phyloP scores from a whole-genome alignment of 345 rosid genomes.

The Carallia brachiata region DNA sequence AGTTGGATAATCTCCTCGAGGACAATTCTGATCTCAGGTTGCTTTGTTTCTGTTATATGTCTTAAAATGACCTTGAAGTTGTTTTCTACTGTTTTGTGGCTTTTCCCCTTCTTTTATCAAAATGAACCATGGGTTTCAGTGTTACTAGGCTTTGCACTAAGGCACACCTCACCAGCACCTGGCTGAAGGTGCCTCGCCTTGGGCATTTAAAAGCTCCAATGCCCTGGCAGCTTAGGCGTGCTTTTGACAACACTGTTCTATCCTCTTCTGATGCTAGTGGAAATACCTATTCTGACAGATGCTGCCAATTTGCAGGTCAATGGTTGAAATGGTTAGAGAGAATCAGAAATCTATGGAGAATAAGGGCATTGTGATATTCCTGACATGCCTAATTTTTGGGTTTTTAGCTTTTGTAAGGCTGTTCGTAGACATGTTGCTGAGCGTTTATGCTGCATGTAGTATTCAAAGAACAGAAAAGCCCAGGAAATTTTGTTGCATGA shows the following conservation, averaged over 20 bases:
- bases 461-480: constrained; percentile 31
- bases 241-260: no score
- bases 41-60: constrained; percentile 6
- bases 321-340: constrained; percentile 48
- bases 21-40: constrained; percentile 63
- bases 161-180: no score
- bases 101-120: neutral
- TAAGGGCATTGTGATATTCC: constrained; percentile 62
- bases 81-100: no score
- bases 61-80: neutral
- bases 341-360: constrained; percentile 66
- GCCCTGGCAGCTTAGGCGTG: no score
- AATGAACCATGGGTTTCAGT: no score
- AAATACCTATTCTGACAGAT: constrained; percentile 5
- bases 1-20: constrained; percentile 41
- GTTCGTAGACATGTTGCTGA: constrained; percentile 40
- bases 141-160: no score
- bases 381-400: constrained; percentile 58
- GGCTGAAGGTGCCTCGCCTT: no score
- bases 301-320: constrained; percentile 41
- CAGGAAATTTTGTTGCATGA: constrained; percentile 58
- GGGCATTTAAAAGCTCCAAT: no score
- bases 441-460: constrained; percentile 31
- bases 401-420: constrained; percentile 48
- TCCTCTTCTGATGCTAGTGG: no score